phyloP scores from a whole-genome alignment of 352 stramenopile species.

The Globisporangium abappressorium region DNA sequence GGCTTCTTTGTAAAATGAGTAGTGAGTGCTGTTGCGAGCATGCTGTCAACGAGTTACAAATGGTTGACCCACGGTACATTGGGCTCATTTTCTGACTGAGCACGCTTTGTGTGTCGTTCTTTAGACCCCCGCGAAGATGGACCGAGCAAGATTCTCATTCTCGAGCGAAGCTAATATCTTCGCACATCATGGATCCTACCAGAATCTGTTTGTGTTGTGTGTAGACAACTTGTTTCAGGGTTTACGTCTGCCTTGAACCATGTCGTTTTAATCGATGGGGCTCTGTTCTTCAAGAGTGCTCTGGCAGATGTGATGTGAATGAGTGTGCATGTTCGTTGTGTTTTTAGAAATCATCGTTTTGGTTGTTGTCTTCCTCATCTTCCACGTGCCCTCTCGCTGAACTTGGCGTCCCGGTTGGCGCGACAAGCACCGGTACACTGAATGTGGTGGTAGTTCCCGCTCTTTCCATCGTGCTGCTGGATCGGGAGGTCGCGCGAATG shows the following conservation, averaged over 20 bases:
- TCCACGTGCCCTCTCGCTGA: background rate
- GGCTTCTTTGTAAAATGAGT: background rate
- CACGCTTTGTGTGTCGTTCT: too few species aligned
- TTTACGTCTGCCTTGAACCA: background rate
- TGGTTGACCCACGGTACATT: too few species aligned
- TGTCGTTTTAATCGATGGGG: background rate
- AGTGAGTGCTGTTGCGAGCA: background rate
- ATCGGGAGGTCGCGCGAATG: background rate
- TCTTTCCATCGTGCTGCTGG: background rate
- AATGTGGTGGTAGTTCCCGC: background rate
- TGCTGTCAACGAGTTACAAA: too few species aligned
- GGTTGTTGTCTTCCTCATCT: conserved; percentile 24
- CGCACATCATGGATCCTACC: too few species aligned
- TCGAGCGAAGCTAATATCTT: too few species aligned
- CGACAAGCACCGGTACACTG: background rate
- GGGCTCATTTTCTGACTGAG: too few species aligned
- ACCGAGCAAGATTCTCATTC: too few species aligned
- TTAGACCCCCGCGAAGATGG: too few species aligned
- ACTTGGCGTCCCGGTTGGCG: background rate
- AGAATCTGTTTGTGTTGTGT: background rate
- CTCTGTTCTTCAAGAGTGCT: background rate
- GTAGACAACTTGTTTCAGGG: background rate
- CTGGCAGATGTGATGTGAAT: background rate
- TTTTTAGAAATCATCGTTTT: conserved; percentile 23
- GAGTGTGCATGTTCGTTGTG: background rate